phyloP scores from a whole-genome alignment of 2,329 filamentous ascomycete species.

The Teratosphaeria zuluensis region DNA sequence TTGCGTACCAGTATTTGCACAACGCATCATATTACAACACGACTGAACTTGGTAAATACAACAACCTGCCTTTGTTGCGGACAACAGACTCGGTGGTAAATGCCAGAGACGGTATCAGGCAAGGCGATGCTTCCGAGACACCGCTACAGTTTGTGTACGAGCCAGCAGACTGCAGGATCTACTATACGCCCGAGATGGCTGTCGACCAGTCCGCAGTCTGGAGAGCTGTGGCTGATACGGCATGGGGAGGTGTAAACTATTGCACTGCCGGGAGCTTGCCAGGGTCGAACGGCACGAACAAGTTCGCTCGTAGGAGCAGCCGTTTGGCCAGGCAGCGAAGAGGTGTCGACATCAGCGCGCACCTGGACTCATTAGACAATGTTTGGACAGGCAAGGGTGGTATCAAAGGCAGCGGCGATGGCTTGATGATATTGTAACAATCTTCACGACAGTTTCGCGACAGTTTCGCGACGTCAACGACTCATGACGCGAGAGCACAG shows the following conservation, averaged over 20 bases:
- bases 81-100: slow-evolving; percentile 18
- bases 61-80: slow-evolving; percentile 16
- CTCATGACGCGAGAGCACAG: background rate
- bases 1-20: slow-evolving; percentile 14
- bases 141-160: slow-evolving; percentile 43
- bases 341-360: slow-evolving; percentile 13
- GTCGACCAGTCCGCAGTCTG: slow-evolving; percentile 39
- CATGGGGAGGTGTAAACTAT: slow-evolving; percentile 20
- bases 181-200: slow-evolving; percentile 43
- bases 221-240: slow-evolving; percentile 30
- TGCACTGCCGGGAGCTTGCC: slow-evolving; percentile 21
- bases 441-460: background rate
- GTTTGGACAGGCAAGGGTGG: slow-evolving; percentile 17
- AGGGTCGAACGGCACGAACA: slow-evolving; percentile 2
- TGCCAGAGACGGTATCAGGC: slow-evolving; percentile 21
- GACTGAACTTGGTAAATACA: slow-evolving; percentile 20
- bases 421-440: slow-evolving; percentile 8
- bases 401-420: slow-evolving; percentile 10
- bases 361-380: slow-evolving; percentile 8
- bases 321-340: background rate
- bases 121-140: slow-evolving; percentile 27
- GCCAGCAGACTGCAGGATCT: slow-evolving; percentile 42
- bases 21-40: slow-evolving; percentile 18
- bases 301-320: slow-evolving; percentile 9
- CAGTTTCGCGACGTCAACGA: background rate